A percentile compares a stretch with the other conserved stretches of the same genome.
Evolutionary conservation across 23 red algal species (phyloP).

Genomic region (Gracilariopsis chorda): DNA sequence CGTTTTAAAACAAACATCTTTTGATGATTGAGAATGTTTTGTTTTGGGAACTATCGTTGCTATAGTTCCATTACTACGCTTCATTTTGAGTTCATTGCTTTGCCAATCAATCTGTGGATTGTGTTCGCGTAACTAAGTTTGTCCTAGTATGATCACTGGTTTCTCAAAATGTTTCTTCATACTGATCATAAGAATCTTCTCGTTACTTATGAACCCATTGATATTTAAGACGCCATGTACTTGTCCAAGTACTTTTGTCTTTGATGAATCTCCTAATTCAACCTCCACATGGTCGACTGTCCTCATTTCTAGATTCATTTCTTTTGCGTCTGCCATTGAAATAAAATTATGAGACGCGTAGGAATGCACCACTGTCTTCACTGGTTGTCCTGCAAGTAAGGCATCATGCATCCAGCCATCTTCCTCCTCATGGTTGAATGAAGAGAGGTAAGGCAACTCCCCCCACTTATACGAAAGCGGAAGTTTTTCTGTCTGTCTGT

Average conservation of each 20-base stretch:
- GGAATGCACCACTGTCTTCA: not conserved
- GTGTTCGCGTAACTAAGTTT: not conserved
- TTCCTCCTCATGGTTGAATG: not conserved
- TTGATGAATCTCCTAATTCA: constrained; percentile 29
- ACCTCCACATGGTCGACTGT: not conserved
- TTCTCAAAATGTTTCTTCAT: not conserved
- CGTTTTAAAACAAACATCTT: no score
- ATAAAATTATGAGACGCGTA: not conserved
- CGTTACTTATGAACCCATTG: not conserved
- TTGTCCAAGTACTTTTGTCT: not conserved
- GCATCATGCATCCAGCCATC: not conserved
- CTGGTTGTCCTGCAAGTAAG: no score
- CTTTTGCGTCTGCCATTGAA: not conserved
- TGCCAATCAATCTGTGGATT: not conserved
- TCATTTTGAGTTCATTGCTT: not conserved
- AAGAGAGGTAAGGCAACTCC: not conserved
- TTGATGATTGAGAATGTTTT: no score
- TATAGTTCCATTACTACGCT: no score
- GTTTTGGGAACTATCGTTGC: no score
- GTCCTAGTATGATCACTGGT: not conserved
- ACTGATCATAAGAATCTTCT: not conserved
- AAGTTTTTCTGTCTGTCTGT: no score
- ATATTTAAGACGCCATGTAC: not conserved
- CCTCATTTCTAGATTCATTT: not conserved
- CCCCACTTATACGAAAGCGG: no score